Evolutionary conservation across 108 stramenopile species (phyloP), one percentile per base, ranked within the genome.

Genomic region (Skeletonema potamos): DNA sequence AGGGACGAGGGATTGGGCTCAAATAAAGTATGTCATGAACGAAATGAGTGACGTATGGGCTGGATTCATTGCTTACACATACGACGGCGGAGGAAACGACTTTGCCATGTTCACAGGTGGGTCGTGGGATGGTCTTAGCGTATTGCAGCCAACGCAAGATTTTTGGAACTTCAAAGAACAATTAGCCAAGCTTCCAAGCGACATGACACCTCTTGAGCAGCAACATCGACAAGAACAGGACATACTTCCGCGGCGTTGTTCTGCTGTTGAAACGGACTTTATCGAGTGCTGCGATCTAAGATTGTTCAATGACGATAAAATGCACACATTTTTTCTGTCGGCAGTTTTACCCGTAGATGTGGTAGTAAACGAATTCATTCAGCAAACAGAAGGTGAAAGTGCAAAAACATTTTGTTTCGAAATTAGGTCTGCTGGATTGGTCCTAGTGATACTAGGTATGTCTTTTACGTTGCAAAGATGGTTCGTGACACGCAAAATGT

Each of bases 51-150:
- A 84, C 36, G 41, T 68, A 7, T 87, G 74, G 76, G 76, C 76
- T 1, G 88, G 88, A n/a, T 89, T 79, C 58, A 51, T 77, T 10
- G 86, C 88, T 20, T 89, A 87, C 67, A 83, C 84, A 6, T 89
- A 89, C 54, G 84, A 87, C 63, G 39, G 39, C 15, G 39, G 39
- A 41, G 88, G 88, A 27, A 69, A 65, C 1, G 79, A 77, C 66
- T 87, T 87, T 55, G 60, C 44, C 60, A 87, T 87, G 77, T 80
- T 74, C 54, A 29, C 13, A n/a, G 86, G 78, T 1, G 82, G 80
- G 0, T 68, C 70, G 0, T 86, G 85, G 85, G 66, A 85, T 64
- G 84, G 84, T 34, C 20, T n/a, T 15, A 63, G n/a, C 15, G 36
- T 63, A 2, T 34, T 85, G 15, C 24, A 30, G 8, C 74, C 79